Conservation (phyloP, 345 rosid species). For the Microcos paniculata region DNA sequence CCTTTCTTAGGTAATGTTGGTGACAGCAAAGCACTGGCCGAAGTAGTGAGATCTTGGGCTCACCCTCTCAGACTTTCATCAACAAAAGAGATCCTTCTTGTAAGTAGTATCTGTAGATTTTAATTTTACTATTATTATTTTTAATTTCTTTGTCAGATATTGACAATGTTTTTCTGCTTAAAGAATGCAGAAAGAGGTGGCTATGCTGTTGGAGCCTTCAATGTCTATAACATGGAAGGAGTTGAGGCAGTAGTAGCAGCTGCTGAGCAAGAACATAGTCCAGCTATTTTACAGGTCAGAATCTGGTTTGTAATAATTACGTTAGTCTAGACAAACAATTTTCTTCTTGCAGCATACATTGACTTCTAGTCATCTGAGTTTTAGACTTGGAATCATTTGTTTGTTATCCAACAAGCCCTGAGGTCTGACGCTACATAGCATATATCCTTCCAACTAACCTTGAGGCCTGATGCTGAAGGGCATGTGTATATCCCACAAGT, state of each 20-base stretch:
- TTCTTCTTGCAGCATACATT: background rate
- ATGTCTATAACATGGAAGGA: constrained; percentile 95
- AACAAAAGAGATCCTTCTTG: constrained; percentile 71
- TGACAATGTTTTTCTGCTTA: constrained; percentile 27
- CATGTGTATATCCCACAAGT: background rate
- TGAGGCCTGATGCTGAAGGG: background rate
- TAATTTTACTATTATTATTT: background rate
- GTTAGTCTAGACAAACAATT: background rate
- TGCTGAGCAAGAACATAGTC: constrained; percentile 90
- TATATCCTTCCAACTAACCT: background rate
- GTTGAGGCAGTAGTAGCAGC: constrained; percentile 93
- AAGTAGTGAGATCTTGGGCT: constrained; percentile 91
- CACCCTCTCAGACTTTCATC: constrained; percentile 56
- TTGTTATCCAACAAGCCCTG: background rate
- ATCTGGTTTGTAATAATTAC: background rate
- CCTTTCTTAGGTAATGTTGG: constrained; percentile 81
- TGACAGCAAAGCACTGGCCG: constrained; percentile 69
- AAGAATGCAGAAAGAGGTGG: constrained; percentile 86
- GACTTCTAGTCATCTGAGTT: background rate
- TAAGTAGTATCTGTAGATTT: constrained; percentile 28
- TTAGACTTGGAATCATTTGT: background rate
- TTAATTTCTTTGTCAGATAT: constrained; percentile 14
- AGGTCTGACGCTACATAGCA: background rate
- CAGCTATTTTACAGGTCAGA: constrained; percentile 91
- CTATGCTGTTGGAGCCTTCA: constrained; percentile 97